Conservation (phyloP, 495 filamentous ascomycete species). For the Gamarada debralockiae region DNA sequence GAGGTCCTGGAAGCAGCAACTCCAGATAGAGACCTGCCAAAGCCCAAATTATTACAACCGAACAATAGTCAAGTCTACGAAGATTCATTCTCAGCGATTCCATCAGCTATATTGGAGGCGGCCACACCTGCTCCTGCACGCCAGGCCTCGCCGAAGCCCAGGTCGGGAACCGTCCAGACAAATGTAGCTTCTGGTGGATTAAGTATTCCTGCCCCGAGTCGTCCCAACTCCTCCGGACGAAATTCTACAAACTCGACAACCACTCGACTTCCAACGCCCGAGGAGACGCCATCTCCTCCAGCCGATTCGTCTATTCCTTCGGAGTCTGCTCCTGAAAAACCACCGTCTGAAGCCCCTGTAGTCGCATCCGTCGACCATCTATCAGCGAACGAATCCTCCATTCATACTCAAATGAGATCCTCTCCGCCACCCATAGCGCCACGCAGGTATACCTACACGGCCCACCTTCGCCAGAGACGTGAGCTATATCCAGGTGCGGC, state of each 20-base stretch:
- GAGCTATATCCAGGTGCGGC: constrained; percentile 17
- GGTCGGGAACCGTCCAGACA: constrained; percentile 2
- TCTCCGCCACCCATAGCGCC: constrained; percentile 25
- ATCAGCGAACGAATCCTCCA: background rate
- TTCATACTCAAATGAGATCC: constrained; percentile 17
- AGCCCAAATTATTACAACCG: background rate
- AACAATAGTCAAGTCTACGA: constrained; percentile 30
- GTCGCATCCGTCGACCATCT: background rate
- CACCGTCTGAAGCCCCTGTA: background rate
- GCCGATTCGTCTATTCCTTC: constrained; percentile 12
- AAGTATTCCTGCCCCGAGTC: background rate
- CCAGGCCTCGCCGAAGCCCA: constrained; percentile 2
- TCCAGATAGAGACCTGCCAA: constrained; percentile 6
- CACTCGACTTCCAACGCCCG: constrained; percentile 45
- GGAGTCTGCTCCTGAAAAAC: background rate
- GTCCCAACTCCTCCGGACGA: background rate
- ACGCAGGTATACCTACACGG: constrained; percentile 22
- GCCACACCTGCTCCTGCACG: constrained; percentile 39
- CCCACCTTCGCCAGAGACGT: constrained; percentile 22
- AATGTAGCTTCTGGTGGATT: constrained; percentile 1
- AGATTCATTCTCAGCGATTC: constrained; percentile 50
- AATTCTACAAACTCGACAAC: background rate
- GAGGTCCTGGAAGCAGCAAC: constrained; percentile 23
- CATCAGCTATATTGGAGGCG: constrained; percentile 39
- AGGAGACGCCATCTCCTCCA: constrained; percentile 49